A percentile compares a stretch with the other conserved stretches of the same genome.
Conservation (phyloP, 2,329 filamentous ascomycete species). For the Pestalotiopsis sp. region DNA sequence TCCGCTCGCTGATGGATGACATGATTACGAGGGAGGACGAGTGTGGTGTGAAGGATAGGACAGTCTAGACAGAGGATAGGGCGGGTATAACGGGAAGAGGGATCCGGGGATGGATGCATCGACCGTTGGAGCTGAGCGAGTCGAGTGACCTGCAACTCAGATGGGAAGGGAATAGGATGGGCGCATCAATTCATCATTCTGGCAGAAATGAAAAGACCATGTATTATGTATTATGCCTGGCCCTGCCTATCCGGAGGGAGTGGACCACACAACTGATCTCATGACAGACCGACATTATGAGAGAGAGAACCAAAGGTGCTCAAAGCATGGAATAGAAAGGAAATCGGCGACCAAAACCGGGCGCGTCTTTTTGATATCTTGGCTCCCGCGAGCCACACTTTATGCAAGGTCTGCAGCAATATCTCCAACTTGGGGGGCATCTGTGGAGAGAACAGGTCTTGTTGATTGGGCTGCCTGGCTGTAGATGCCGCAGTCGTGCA, state of each 20-base stretch:
- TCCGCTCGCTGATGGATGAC: background rate
- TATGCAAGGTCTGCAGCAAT: slow-evolving; percentile 4
- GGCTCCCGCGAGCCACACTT: background rate
- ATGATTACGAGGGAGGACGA: no score
- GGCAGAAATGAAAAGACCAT: background rate
- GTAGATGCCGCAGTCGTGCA: background rate
- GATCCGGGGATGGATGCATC: no score
- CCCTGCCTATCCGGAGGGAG: background rate
- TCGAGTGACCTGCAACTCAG: no score
- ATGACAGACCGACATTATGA: background rate
- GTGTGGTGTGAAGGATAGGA: no score
- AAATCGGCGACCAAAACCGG: background rate
- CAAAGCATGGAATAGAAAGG: background rate
- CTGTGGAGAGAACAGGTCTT: background rate
- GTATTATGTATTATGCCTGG: background rate
- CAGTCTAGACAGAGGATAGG: no score
- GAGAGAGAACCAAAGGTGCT: background rate
- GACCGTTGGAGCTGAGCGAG: no score
- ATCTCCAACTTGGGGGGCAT: background rate
- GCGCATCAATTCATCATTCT: background rate
- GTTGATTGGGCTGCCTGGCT: background rate
- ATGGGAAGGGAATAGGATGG: background rate
- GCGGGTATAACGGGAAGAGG: no score
- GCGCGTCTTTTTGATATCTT: slow-evolving; percentile 1
- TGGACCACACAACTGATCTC: background rate